Percentiles rank a stretch among this genome's conserved stretches.
Conservation (phyloP, 192 early-diverging fungal species). For the Coemansia sp. region DNA sequence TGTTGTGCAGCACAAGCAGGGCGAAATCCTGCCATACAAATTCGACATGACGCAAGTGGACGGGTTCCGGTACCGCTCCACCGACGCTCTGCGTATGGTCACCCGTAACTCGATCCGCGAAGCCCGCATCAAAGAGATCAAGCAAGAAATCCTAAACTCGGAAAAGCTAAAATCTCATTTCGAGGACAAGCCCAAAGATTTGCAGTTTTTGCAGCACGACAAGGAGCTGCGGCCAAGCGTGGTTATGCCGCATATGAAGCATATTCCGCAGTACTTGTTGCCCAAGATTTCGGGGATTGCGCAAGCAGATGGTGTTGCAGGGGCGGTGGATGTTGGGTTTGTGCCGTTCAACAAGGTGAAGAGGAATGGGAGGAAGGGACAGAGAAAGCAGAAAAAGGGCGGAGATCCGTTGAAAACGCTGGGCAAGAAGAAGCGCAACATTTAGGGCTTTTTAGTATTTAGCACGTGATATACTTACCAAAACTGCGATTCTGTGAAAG, state of each 20-base stretch:
- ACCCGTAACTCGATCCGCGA: slow-evolving; percentile 77
- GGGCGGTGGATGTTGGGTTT: slow-evolving; percentile 42
- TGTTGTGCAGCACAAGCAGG: slow-evolving; percentile 63
- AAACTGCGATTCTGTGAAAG: background rate
- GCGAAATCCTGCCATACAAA: slow-evolving; percentile 71
- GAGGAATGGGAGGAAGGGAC: slow-evolving; percentile 16
- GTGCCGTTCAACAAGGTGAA: slow-evolving; percentile 53
- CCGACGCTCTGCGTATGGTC: slow-evolving; percentile 80
- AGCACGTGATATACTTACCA: background rate
- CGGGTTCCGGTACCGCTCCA: slow-evolving; percentile 87
- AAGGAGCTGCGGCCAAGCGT: slow-evolving; percentile 77
- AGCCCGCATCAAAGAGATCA: slow-evolving; percentile 92
- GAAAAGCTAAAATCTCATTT: slow-evolving; percentile 96
- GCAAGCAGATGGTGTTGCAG: slow-evolving; percentile 41
- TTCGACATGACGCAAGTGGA: slow-evolving; percentile 88
- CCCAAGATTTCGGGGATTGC: slow-evolving; percentile 67
- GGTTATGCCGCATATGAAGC: slow-evolving; percentile 87
- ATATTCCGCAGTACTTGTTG: slow-evolving; percentile 90
- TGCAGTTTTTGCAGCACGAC: slow-evolving; percentile 90
- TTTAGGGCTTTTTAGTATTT: slow-evolving; percentile 2
- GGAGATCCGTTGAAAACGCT: slow-evolving; percentile 41
- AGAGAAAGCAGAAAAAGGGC: slow-evolving; percentile 17
- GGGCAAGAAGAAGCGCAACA: slow-evolving; percentile 42
- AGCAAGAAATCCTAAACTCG: slow-evolving; percentile 91
- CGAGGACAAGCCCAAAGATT: slow-evolving; percentile 92